Conservation (phyloP, 371 early-diverging fungal species). For the Mortierella sp. region DNA sequence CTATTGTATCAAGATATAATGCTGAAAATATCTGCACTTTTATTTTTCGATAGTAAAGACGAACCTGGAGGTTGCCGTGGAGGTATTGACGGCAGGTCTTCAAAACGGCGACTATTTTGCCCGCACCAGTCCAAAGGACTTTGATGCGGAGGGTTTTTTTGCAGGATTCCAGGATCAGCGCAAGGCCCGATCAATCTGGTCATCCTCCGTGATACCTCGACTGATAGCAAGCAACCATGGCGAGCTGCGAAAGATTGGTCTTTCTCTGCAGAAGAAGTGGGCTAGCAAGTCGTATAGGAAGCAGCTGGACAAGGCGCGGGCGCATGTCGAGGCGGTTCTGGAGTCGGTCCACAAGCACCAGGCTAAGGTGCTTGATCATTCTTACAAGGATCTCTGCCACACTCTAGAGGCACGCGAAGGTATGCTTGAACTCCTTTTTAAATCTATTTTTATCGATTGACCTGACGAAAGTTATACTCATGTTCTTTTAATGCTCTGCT, state of each 20-base stretch:
- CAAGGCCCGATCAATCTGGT: constrained; percentile 21
- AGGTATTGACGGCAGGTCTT: constrained; percentile 13
- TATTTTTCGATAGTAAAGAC: constrained; percentile 13
- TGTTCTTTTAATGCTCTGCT: too few relatives aligned
- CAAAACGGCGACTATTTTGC: constrained; percentile 24
- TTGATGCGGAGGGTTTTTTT: constrained; percentile 20
- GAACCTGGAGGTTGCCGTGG: constrained; percentile 18
- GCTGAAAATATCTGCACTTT: not conserved
- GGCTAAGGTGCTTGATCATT: constrained; percentile 18
- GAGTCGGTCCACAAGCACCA: constrained; percentile 22
- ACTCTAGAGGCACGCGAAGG: constrained; percentile 19
- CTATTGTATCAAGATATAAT: not conserved
- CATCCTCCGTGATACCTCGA: constrained; percentile 17
- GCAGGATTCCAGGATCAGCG: constrained; percentile 26
- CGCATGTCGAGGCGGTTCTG: constrained; percentile 14
- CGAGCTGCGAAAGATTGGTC: constrained; percentile 15
- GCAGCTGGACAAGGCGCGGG: constrained; percentile 12
- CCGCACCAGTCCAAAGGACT: constrained; percentile 16
- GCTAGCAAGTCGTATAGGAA: constrained; percentile 23
- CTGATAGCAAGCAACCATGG: constrained; percentile 22
- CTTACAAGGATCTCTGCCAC: constrained; percentile 19
- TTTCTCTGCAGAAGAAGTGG: constrained; percentile 20
- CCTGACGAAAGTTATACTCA: too few relatives aligned
- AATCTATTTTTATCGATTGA: not conserved
- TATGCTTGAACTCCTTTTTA: constrained; percentile 8